These are phyloP conservation scores for Nasturtium officinale DNA, from an alignment of 345 rosid species.

Conservation along the genomic window DNA sequence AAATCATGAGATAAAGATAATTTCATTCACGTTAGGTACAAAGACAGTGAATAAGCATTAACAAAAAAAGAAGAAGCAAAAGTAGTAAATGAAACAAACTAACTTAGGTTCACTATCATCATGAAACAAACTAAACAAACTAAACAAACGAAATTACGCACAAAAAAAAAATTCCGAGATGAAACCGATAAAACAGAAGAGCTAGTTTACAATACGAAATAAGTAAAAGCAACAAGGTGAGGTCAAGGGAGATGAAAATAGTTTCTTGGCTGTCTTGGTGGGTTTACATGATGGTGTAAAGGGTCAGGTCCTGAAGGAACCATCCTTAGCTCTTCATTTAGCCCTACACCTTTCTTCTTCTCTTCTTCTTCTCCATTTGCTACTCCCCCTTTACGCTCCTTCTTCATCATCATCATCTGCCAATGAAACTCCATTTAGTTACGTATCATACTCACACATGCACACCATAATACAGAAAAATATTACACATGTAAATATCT, in stretches of 20 bases:
- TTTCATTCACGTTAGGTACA: not conserved
- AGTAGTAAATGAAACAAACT: not conserved
- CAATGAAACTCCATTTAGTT: not conserved
- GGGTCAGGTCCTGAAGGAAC: slow-evolving; percentile 90
- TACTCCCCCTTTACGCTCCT: not conserved
- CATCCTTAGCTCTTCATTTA: slow-evolving; percentile 53
- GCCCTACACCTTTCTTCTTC: slow-evolving; percentile 4
- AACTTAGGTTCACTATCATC: not conserved
- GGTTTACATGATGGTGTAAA: slow-evolving; percentile 70
- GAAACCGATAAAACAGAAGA: slow-evolving; percentile 24
- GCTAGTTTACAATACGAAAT: slow-evolving; percentile 20
- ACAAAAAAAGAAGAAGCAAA: not conserved
- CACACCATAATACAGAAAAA: not conserved
- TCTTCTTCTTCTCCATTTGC: slow-evolving; percentile 9
- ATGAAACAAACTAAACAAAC: not conserved
- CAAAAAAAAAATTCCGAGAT: not conserved
- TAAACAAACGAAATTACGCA: not conserved
- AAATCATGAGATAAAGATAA: not conserved
- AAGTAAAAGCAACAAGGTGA: not conserved
- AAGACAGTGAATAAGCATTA: not conserved
- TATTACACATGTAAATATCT: not conserved
- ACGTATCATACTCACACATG: not conserved
- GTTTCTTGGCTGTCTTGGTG: slow-evolving; percentile 62
- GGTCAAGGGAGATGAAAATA: slow-evolving; percentile 24
- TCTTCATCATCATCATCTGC: slow-evolving; percentile 43